Conservation (phyloP, 176 grass and related monocot species). For the Stipa capillata region DNA sequence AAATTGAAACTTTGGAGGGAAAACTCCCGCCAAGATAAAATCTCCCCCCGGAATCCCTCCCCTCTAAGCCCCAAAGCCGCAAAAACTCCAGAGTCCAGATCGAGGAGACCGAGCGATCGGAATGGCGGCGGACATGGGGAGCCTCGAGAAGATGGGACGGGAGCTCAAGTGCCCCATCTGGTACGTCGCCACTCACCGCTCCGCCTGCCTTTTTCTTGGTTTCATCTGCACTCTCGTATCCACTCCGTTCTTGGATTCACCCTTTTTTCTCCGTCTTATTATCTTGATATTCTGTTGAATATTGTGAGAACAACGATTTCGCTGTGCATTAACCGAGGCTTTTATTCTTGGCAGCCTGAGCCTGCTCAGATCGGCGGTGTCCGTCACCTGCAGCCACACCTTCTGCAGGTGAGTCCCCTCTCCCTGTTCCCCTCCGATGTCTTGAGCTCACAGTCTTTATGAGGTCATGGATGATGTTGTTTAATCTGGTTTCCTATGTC, state of each 20-base stretch:
- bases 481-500: not conserved
- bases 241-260: not conserved
- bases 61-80: not conserved
- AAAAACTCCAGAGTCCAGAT: not conserved
- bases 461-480: not conserved
- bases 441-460: not conserved
- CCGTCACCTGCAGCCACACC: conserved; percentile 74
- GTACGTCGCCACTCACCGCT: conserved; percentile 16
- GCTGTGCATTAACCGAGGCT: not conserved
- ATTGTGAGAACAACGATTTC: not conserved
- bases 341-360: conserved; percentile 48
- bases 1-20: conserved; percentile 26
- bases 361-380: conserved; percentile 50
- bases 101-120: not conserved
- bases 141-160: conserved; percentile 81
- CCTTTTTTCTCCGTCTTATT: not conserved
- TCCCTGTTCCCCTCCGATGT: not conserved
- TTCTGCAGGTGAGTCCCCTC: conserved; percentile 72
- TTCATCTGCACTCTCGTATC: not conserved
- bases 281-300: not conserved
- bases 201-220: not conserved
- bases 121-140: conserved; percentile 57
- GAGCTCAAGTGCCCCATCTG: conserved; percentile 97
- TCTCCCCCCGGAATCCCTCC: not conserved
- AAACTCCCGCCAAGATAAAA: conserved; percentile 37